phyloP scores from a whole-genome alignment of 2,329 filamentous ascomycete genomes.

The Paraphoma sp. region DNA sequence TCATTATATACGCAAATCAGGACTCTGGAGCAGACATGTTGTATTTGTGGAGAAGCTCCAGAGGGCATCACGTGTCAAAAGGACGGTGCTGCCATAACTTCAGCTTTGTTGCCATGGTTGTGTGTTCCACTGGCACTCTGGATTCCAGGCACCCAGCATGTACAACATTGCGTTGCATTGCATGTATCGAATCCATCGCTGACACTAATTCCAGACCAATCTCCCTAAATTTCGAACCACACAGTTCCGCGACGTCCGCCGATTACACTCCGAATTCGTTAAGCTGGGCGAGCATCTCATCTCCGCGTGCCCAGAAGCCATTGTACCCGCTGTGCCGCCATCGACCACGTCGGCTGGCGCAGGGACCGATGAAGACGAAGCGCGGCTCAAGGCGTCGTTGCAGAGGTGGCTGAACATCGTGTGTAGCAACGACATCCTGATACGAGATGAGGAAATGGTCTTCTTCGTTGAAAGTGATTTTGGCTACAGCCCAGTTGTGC shows the following conservation, averaged over 20 bases:
- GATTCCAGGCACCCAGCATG: no score
- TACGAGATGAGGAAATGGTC: constrained; percentile 95
- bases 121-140: no score
- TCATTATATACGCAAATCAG: not conserved
- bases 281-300: constrained; percentile 97
- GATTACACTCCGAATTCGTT: constrained; percentile 92
- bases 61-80: no score
- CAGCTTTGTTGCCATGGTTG: no score
- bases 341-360: constrained; percentile 92
- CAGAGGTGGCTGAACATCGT: constrained; percentile 96
- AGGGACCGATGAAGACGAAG: constrained; percentile 94
- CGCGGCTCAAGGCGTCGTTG: constrained; percentile 83
- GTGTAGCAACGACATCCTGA: constrained; percentile 88
- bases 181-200: constrained; percentile 5
- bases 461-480: constrained; percentile 99
- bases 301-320: constrained; percentile 94
- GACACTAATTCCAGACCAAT: constrained; percentile 74
- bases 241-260: constrained; percentile 95
- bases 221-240: constrained; percentile 98
- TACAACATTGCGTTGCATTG: no score
- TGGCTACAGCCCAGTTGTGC: constrained; percentile 93
- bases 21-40: no score
- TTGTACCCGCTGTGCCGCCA: constrained; percentile 94
- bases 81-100: no score
- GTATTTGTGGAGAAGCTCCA: no score